Evolutionary conservation across 176 grass and related monocot species (phyloP), one percentile per base, ranked within the genome.

Genomic region (Lolium multiflorum): DNA sequence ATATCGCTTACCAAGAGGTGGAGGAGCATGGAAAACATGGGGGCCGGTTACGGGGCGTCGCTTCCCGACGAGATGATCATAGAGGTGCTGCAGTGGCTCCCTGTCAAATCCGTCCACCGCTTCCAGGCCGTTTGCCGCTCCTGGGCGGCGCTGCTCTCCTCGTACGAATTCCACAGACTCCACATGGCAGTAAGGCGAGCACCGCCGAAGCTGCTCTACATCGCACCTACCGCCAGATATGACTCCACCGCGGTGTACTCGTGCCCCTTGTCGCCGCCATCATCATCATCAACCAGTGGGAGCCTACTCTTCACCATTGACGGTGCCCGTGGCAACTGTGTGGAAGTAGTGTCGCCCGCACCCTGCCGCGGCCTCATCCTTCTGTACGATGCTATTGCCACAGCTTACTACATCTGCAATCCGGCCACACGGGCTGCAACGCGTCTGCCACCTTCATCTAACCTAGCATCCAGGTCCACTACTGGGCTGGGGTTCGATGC

Each of bases 401-500:
- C 5, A 15, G 38, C 80, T 10, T 83, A 50, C 62, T 83, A 83
- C 20, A 43, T 88, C 3, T 69, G 25, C 85, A 88, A 88, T 14
- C 59, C 80, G 22, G 39, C 72, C 1, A 88, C 86, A 16, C 22
- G 80, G 9, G 50, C 73, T 22, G 6, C 77, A 3, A 61, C 72
- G 0, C 20, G 59, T 0, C 12, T 76, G 35, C 86, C 79, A 4
- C 59, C 86, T 5, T 82, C 13, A 71, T 1, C 7, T 0, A 50
- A 76, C 9, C 48, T 10, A 12, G 0, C 11, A 70, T 20, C 66
- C 2, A 21, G 9, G 4, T 79, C 51, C 7, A 70, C 71, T 4
- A 63, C 73, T 14, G 72, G 86, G 9, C 80, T 88, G 11, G 79
- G 58, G 2, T 87, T 83, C 11, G 86, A 87, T 66, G 16, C 47